Evolutionary conservation across 2,329 filamentous ascomycete genomes (phyloP).

Genomic region (Paecilomyces fulvus): DNA sequence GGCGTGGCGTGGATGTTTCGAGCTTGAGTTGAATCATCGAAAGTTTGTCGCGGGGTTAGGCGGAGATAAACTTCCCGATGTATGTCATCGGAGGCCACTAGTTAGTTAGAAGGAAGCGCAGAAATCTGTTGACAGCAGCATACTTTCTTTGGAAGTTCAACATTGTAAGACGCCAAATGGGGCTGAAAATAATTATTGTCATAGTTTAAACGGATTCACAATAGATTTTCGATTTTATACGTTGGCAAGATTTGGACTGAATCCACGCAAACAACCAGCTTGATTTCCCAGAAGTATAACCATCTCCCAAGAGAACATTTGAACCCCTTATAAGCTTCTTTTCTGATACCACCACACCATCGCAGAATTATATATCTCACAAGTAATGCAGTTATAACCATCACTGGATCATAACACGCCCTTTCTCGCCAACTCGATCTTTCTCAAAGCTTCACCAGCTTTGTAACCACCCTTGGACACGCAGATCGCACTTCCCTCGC

Average conservation of each 20-base stretch:
- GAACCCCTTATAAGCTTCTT: background rate
- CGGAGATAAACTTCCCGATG: constrained; percentile 18
- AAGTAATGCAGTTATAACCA: background rate
- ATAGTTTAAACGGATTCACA: too few relatives aligned
- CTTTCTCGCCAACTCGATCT: constrained; percentile 43
- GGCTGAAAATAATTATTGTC: too few relatives aligned
- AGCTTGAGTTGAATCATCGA: background rate
- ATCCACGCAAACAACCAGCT: background rate
- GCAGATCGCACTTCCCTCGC: constrained; percentile 41
- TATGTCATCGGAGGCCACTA: background rate
- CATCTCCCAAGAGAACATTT: background rate
- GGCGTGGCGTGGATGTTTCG: background rate
- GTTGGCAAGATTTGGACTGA: background rate
- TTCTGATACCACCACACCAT: background rate
- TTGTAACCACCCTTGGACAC: constrained; percentile 42
- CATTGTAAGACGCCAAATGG: too few relatives aligned
- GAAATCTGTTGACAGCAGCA: background rate
- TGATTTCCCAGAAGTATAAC: background rate
- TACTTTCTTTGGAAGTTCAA: background rate
- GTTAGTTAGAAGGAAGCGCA: too few relatives aligned
- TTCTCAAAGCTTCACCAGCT: constrained; percentile 37
- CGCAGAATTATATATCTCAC: background rate
- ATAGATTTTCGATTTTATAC: too few relatives aligned
- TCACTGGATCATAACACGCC: constrained; percentile 34
- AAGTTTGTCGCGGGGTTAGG: constrained; percentile 17